phyloP scores from a whole-genome alignment of 106 monocot species.

The Acanthochlamys bracteata region DNA sequence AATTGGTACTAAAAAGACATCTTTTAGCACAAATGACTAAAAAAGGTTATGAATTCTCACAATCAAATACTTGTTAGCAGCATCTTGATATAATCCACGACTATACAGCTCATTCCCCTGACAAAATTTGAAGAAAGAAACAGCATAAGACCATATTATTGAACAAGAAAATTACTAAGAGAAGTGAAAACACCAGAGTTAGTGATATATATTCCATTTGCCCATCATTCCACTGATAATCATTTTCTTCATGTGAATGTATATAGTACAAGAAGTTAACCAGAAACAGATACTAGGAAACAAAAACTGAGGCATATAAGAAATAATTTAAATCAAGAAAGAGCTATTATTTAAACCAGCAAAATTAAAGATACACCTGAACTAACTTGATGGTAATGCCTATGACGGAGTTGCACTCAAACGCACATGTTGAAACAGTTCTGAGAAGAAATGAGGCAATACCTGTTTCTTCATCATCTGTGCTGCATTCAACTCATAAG shows the following conservation, averaged over 20 bases:
- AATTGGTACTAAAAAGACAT: not conserved
- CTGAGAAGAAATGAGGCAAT: not conserved
- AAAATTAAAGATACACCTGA: too few species aligned
- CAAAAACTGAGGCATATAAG: too few species aligned
- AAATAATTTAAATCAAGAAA: too few species aligned
- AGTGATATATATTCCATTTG: too few species aligned
- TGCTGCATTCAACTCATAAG: conserved; percentile 66
- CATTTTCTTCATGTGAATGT: too few species aligned
- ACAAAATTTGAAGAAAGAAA: not conserved
- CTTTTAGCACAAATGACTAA: not conserved
- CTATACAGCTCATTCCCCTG: conserved; percentile 89
- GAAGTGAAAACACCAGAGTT: not conserved
- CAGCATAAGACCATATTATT: not conserved
- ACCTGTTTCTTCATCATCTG: conserved; percentile 89
- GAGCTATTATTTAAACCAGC: too few species aligned
- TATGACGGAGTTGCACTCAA: too few species aligned
- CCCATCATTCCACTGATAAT: too few species aligned
- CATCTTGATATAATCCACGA: conserved; percentile 50
- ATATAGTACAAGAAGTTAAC: too few species aligned
- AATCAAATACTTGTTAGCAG: conserved; percentile 75
- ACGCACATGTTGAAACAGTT: not conserved
- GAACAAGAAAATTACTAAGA: not conserved
- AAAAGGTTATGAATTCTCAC: conserved; percentile 27
- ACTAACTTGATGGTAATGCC: too few species aligned
- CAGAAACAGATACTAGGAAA: too few species aligned